Base-by-base conservation (phyloP, 345 rosid species). In the Gossypium longicalyx region DNA sequence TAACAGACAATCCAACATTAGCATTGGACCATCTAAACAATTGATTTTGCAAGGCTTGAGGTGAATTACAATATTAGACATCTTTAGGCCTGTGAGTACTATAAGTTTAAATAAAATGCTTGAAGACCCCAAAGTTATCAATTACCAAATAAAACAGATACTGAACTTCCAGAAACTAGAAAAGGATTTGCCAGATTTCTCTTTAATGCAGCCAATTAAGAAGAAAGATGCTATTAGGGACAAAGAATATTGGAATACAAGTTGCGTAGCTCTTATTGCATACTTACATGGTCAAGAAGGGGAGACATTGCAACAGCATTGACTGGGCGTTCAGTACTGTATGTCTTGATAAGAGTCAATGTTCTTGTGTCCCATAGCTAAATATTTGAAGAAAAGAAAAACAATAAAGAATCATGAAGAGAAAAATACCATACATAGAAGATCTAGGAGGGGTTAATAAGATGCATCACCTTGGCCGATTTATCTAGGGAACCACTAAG, bases 291-390 rank as follows among this genome's bases (percentile, higher is more conserved):
- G 83, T 93, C 81, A 54, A 96, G 91, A 78, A 93, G 87, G 7
- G 98, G 99, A 79, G 99, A 96, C 97, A 96, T 87, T 41, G 98
- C 71, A 44, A 96, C 99, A 62, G 99, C 99, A 78, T 96, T 96
- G 57, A 96, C 99, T 0, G 99, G 99, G n/a, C 97, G 89, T 62
- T 85, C 97, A 2, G 97, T 88, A 62, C 70, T 85, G 79, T 91
- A 96, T 58, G 91, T 93, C 88, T 96, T 93, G 74, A 96, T 85
- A 38, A 96, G 98, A 54, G 94, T 83, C 88, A 96, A 82, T 0
- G 93, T 87, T 78, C 97, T 87, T 75, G 76, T 77, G 80, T 96
- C 99, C 99, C 98, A 96, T 34, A 93, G 93, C 98, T 96, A 78
- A 71, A 78, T 11, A 52, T 64, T 56, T 59, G 61, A 64, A 73